Evolutionary conservation across 2,329 filamentous ascomycete species (phyloP).

Genomic region (Trichoderma sp.): DNA sequence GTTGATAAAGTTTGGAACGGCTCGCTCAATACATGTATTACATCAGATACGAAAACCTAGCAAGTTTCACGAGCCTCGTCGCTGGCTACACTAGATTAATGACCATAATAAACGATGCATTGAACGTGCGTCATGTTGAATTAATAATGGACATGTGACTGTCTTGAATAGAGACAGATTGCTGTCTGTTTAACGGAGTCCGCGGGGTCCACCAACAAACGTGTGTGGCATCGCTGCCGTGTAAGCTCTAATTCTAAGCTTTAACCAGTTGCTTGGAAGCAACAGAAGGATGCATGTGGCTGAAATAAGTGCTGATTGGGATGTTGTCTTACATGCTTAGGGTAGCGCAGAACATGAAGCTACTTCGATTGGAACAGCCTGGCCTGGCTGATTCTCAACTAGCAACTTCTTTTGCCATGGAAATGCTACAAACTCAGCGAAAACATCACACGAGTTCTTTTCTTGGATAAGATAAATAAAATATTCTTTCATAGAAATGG

Average conservation of each 20-base stretch:
- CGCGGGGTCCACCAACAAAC: slow-evolving; percentile 9
- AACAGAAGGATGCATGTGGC: slow-evolving; percentile 2
- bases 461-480: neutral
- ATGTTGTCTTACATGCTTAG: neutral
- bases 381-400: neutral
- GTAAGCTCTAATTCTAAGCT: slow-evolving; percentile 8
- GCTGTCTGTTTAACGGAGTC: slow-evolving; percentile 5
- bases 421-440: neutral
- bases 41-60: neutral
- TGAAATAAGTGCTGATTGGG: slow-evolving; percentile 20
- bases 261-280: neutral
- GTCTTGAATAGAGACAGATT: neutral
- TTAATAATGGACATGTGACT: neutral
- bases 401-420: neutral
- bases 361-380: neutral
- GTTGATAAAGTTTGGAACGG: neutral
- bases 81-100: neutral
- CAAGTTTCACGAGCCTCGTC: neutral
- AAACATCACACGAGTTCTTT: neutral
- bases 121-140: neutral
- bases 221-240: neutral
- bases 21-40: neutral
- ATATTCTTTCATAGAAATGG: neutral
- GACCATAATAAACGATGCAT: neutral
- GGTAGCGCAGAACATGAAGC: neutral